phyloP scores from a whole-genome alignment of 129 eudicot genomes.

The Tagetes patula region DNA sequence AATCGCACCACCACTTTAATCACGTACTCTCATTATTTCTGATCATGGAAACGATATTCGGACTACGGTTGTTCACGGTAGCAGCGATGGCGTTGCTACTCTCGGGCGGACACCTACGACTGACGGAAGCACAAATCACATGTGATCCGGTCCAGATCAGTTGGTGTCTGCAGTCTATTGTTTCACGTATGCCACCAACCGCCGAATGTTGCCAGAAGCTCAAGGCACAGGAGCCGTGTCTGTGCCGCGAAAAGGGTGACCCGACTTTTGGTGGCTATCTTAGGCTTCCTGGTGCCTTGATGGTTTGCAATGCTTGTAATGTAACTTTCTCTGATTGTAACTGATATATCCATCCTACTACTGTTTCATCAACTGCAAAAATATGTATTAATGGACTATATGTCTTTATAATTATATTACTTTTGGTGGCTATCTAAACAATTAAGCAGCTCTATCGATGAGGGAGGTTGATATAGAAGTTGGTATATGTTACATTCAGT shows the following conservation, averaged over 20 bases:
- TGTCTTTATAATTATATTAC: too few relatives aligned
- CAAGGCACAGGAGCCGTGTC: conserved; percentile 27
- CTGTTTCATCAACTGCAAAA: background rate
- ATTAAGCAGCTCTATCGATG: too few relatives aligned
- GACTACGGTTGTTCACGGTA: conserved; percentile 14
- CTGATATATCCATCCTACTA: background rate
- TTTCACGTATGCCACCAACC: conserved; percentile 1
- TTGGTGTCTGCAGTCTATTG: conserved; percentile 25
- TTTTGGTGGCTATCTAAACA: too few relatives aligned
- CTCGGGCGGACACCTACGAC: background rate
- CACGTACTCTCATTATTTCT: background rate
- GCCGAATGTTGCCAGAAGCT: conserved; percentile 19
- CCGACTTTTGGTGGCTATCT: conserved; percentile 12
- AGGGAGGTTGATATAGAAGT: too few relatives aligned
- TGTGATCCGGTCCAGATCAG: conserved; percentile 28
- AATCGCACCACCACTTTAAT: background rate
- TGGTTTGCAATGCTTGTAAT: background rate
- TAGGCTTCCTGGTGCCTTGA: conserved; percentile 19
- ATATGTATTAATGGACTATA: too few relatives aligned
- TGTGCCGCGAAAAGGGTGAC: conserved; percentile 9
- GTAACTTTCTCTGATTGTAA: conserved; percentile 25
- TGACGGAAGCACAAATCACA: background rate
- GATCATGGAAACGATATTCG: conserved; percentile 11
- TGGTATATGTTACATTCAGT: too few relatives aligned
- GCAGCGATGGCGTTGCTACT: conserved; percentile 19